A percentile compares a stretch with the other conserved stretches of the same genome.
phyloP scores from a whole-genome alignment of 2,329 filamentous ascomycete genomes.

The Colletotrichum acutatum region DNA sequence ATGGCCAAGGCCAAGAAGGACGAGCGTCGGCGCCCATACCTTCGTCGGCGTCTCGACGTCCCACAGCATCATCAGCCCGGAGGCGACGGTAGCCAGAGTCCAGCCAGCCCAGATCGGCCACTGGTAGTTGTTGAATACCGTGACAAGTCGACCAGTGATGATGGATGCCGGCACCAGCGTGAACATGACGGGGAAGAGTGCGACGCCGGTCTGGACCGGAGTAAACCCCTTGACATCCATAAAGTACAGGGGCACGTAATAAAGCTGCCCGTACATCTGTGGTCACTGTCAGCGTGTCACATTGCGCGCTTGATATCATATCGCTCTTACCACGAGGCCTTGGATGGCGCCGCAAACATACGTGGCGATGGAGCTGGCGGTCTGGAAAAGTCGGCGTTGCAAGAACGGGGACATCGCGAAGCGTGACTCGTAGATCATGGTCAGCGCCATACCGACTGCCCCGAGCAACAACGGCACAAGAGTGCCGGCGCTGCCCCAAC shows the following conservation, averaged over 20 bases:
- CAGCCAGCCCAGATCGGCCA: slow-evolving; percentile 36
- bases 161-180: slow-evolving; percentile 34
- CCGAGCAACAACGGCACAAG: slow-evolving; percentile 8
- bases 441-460: not conserved
- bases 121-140: slow-evolving; percentile 33
- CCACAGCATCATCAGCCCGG: slow-evolving; percentile 34
- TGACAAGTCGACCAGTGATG: slow-evolving; percentile 35
- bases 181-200: slow-evolving; percentile 36
- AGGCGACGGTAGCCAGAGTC: slow-evolving; percentile 25
- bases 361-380: not conserved
- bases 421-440: slow-evolving; percentile 3
- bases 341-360: not conserved
- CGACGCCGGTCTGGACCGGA: slow-evolving; percentile 32
- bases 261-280: slow-evolving; percentile 27
- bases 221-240: slow-evolving; percentile 36
- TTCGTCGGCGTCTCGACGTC: slow-evolving; percentile 8
- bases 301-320: too few species aligned
- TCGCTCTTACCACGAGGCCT: not conserved
- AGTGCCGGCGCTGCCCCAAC: slow-evolving; percentile 4
- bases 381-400: slow-evolving; percentile 1
- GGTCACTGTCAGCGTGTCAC: not conserved
- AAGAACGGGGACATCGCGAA: not conserved
- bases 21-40: slow-evolving; percentile 24
- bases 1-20: slow-evolving; percentile 34
- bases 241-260: slow-evolving; percentile 38